Evolutionary conservation across 306 rosid genomes (phyloP), one percentile per base, ranked within the genome.

Genomic region (Glycine soja): DNA sequence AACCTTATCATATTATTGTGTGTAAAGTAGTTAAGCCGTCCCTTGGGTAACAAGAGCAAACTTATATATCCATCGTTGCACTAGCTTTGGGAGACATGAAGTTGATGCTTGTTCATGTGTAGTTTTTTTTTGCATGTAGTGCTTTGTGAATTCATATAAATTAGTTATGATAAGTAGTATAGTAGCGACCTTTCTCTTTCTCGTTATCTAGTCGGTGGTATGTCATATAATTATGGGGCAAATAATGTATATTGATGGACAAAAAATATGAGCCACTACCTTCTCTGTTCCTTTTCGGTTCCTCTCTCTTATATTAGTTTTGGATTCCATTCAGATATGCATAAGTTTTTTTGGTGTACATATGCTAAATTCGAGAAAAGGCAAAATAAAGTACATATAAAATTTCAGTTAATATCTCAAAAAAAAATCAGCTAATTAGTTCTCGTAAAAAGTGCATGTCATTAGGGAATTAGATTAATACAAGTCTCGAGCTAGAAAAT

Each of bases 11-110:
- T 45, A 68, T 43, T 9, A 10, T 68, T 45, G 34, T 47, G 10
- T 58, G 75, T 24, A 12, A 18, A 70, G 75, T 70, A 52, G 77
- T 51, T 69, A 46, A 69, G 16, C n/a, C 12, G 10, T 73, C 65
- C 6, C 64, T 72, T 34, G 34, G 34, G 36, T 72, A 34, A 72
- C 51, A 32, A 5, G 48, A 52, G n/a, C 36, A 53, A 51, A 15
- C 3, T 8, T 9, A 42, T 67, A 16, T 15, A 67, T 66, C 14
- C 30, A 42, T 51, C 7, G 5, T 9, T 67, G 51, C 72, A 66
- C 52, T 40, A n/a, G 8, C 50, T 67, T n/a, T 8, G 13, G 32
- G 72, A 67, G 72, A 67, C 72, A 67, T 64, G 45, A 16, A 65
- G 15, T 52, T 52, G 63, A 51, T 30, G 32, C 5, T 53, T 34